phyloP scores from a whole-genome alignment of 225 moss, liverwort and hornwort species.

The Straminergon stramineum region DNA sequence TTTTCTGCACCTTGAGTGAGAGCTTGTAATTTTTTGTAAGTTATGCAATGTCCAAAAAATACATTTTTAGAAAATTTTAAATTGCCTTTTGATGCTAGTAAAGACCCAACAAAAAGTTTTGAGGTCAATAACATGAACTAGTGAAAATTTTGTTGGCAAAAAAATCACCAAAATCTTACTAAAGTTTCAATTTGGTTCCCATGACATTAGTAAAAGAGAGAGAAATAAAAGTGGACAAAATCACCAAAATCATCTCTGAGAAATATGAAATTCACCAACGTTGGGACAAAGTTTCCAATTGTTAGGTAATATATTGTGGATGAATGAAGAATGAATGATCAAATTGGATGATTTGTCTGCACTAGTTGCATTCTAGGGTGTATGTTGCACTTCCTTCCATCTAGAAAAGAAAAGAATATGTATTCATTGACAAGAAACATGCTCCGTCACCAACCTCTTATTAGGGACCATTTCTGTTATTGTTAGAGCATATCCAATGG shows the following conservation, averaged over 20 bases:
- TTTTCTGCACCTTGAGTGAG: background rate
- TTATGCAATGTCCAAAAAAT: background rate
- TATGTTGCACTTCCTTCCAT: fast-evolving
- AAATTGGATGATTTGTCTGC: background rate
- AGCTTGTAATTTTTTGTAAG: background rate
- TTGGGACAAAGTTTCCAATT: background rate
- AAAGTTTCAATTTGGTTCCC: fast-evolving
- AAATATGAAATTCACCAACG: background rate
- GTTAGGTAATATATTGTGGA: background rate
- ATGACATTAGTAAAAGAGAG: background rate
- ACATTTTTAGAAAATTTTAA: background rate
- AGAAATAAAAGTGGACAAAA: background rate
- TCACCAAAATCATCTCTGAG: background rate
- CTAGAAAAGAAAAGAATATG: background rate
- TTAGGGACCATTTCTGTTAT: fast-evolving
- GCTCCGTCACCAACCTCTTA: background rate
- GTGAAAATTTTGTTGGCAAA: background rate
- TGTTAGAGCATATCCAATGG: fast-evolving
- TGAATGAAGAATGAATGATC: background rate
- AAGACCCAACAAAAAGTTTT: background rate
- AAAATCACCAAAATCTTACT: background rate
- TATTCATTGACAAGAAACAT: background rate
- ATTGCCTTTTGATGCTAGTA: fast-evolving
- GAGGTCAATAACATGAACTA: too few relatives aligned
- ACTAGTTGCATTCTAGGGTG: background rate